phyloP scores from a whole-genome alignment of 345 rosid genomes.

The Eucalyptus curtisii region DNA sequence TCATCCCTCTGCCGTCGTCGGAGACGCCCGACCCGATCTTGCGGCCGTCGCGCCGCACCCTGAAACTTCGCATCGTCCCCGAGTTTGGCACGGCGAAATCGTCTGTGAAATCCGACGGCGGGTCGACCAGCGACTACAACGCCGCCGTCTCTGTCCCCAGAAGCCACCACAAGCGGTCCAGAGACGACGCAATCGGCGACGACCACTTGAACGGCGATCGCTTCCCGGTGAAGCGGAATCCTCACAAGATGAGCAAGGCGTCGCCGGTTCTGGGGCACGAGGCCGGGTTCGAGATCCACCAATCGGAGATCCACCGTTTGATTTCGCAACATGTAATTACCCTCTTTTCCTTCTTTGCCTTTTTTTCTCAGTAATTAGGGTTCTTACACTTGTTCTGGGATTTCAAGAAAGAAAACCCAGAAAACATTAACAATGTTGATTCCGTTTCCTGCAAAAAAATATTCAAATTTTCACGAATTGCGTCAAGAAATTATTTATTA shows the following conservation, averaged over 20 bases:
- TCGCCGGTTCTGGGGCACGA: constrained; percentile 21
- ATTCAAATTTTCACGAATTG: neutral
- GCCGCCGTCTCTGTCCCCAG: neutral
- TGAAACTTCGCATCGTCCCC: neutral
- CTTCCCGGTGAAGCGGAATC: neutral
- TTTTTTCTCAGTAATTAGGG: neutral
- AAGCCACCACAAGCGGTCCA: neutral
- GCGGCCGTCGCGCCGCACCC: neutral
- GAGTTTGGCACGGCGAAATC: neutral
- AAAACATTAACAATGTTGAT: neutral
- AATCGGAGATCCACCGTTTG: constrained; percentile 34
- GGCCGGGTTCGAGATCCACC: constrained; percentile 30
- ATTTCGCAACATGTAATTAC: constrained; percentile 29
- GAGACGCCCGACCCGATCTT: neutral
- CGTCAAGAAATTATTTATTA: neutral
- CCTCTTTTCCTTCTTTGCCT: neutral
- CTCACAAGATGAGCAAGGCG: constrained; percentile 1
- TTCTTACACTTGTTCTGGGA: neutral
- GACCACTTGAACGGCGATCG: neutral
- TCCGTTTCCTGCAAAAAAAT: neutral
- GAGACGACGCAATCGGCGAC: constrained; percentile 20
- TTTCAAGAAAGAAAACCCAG: neutral
- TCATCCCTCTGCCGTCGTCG: neutral
- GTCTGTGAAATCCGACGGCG: neutral
- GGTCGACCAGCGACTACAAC: neutral